Percentiles rank a stretch among this genome's conserved stretches.
These are phyloP conservation scores for Fraxinus paxiana DNA, from an alignment of 305 asterid species.

Conservation along the genomic window DNA sequence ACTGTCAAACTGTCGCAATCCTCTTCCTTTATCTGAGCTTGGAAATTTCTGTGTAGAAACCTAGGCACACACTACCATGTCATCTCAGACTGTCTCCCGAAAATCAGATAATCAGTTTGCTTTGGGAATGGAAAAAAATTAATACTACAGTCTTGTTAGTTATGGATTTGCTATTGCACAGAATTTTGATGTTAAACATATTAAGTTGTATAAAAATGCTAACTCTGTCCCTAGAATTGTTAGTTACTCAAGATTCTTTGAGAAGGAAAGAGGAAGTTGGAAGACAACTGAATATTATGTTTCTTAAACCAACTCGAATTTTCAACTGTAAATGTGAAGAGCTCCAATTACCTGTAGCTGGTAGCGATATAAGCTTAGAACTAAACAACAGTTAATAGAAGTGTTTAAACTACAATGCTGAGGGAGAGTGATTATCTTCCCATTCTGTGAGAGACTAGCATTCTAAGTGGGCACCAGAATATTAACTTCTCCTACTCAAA, in stretches of 20 bases:
- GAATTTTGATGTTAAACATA: neutral
- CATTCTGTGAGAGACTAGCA: neutral
- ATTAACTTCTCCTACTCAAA: neutral
- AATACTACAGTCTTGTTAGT: neutral
- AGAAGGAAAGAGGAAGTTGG: neutral
- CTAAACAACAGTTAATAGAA: neutral
- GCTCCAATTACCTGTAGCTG: neutral
- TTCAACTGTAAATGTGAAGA: neutral
- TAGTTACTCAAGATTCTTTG: neutral
- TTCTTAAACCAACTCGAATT: neutral
- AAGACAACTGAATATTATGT: neutral
- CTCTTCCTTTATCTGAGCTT: neutral
- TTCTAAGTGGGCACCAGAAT: neutral
- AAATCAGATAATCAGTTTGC: neutral
- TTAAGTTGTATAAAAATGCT: neutral
- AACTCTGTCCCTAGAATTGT: neutral
- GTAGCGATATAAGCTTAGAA: neutral
- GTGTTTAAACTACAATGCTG: neutral
- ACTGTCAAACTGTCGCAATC: neutral
- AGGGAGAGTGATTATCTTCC: neutral
- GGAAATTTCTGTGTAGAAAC: neutral
- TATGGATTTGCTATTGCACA: neutral
- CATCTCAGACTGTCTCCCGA: neutral
- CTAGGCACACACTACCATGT: neutral
- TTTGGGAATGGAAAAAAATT: neutral